These are phyloP conservation scores for Zygoascus bituminiphila DNA, from an alignment of 805 yeast genomes.

Conservation along the genomic window DNA sequence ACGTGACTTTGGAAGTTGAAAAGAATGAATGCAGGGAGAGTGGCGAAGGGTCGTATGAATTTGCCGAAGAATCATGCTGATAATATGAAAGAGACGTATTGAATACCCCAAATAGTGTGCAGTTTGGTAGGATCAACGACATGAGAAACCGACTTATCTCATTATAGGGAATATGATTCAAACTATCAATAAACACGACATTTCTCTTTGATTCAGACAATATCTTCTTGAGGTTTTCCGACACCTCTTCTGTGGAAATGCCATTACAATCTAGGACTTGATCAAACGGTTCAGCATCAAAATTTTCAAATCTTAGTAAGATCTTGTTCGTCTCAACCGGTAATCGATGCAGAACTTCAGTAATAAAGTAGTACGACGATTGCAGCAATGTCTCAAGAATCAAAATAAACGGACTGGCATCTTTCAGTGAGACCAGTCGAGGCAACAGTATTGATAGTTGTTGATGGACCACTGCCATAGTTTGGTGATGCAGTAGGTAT, in stretches of 20 bases:
- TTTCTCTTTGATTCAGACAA: conserved; percentile 22
- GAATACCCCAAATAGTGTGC: conserved; percentile 22
- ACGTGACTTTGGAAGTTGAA: conserved; percentile 65
- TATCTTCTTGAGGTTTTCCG: conserved; percentile 20
- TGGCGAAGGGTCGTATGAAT: conserved; percentile 45
- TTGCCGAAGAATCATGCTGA: conserved; percentile 5
- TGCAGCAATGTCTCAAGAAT: conserved; percentile 65
- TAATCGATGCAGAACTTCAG: conserved; percentile 46
- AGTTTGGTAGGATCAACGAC: conserved; percentile 39
- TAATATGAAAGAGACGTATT: not conserved
- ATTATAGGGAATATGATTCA: conserved; percentile 47
- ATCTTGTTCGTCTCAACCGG: conserved; percentile 33
- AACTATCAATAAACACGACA: conserved; percentile 57
- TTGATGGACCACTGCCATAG: conserved; percentile 17
- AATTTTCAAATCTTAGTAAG: conserved; percentile 64
- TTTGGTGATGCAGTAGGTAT: too few relatives aligned
- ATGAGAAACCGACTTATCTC: conserved; percentile 45
- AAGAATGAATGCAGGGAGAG: conserved; percentile 52
- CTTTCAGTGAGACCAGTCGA: conserved; percentile 62
- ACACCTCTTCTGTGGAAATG: conserved; percentile 13
- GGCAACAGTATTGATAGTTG: conserved; percentile 42
- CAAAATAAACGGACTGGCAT: conserved; percentile 63
- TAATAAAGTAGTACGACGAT: conserved; percentile 47
- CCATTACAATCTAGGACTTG: conserved; percentile 18
- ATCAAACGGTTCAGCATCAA: conserved; percentile 28